A percentile compares a stretch with the other conserved stretches of the same genome.
These are phyloP conservation scores for Amylocarpus encephaloides DNA, from an alignment of 2,329 filamentous ascomycete species.

Conservation along the genomic window DNA sequence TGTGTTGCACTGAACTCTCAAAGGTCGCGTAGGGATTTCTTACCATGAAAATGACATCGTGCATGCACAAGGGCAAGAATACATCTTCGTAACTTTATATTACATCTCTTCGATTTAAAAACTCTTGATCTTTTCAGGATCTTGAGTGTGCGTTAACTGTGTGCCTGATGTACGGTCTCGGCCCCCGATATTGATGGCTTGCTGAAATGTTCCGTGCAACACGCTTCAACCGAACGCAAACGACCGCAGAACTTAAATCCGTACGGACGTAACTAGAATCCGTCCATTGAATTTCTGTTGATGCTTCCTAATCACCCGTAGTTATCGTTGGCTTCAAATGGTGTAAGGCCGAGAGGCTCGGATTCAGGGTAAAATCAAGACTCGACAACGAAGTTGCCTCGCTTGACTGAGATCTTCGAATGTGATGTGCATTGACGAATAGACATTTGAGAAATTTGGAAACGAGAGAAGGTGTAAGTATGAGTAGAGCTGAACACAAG, in stretches of 20 bases:
- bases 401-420: neutral
- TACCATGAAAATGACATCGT: too few relatives aligned
- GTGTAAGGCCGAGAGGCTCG: neutral
- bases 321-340: neutral
- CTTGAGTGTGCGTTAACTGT: too few relatives aligned
- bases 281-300: neutral
- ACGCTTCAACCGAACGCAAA: neutral
- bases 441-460: too few relatives aligned
- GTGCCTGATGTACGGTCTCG: too few relatives aligned
- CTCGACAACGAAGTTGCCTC: neutral
- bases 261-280: neutral
- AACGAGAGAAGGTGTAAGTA: too few relatives aligned
- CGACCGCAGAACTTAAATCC: neutral
- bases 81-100: too few relatives aligned
- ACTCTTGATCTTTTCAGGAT: too few relatives aligned
- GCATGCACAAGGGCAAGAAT: too few relatives aligned
- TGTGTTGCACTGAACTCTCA: too few relatives aligned
- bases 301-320: neutral
- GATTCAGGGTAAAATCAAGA: neutral
- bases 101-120: too few relatives aligned
- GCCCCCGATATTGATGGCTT: neutral
- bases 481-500: too few relatives aligned
- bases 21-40: too few relatives aligned
- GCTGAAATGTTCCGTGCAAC: neutral
- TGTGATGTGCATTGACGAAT: neutral